These are phyloP conservation scores for Funneliformis caledonium DNA, from an alignment of 371 early-diverging fungal genomes.

Conservation along the genomic window DNA sequence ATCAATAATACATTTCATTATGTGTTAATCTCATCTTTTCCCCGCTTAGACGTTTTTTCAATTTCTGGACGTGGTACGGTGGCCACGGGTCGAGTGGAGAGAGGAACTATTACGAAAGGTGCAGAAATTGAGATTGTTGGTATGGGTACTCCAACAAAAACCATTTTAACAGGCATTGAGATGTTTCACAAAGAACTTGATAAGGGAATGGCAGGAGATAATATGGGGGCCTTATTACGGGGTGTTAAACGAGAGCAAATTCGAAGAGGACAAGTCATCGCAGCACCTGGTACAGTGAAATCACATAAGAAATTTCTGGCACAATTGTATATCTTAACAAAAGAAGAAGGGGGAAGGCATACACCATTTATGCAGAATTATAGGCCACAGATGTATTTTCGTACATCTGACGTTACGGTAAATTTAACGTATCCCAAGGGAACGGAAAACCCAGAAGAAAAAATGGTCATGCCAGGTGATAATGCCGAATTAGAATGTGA, in stretches of 20 bases:
- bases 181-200: conserved; percentile 99
- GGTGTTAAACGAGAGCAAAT: conserved; percentile 97
- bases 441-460: conserved; percentile 82
- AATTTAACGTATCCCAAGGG: conserved; percentile 84
- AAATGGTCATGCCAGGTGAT: conserved; percentile 99
- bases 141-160: conserved; percentile 86
- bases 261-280: conserved; percentile 93
- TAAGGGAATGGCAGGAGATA: conserved; percentile 97
- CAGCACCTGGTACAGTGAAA: conserved; percentile 89
- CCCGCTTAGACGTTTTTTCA: conserved; percentile 83
- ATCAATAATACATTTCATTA: neutral
- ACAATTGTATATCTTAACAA: conserved; percentile 92
- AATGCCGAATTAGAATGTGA: conserved; percentile 87
- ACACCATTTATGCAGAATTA: conserved; percentile 97
- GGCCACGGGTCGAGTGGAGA: conserved; percentile 97
- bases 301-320: conserved; percentile 93
- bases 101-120: conserved; percentile 94
- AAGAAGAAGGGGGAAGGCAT: conserved; percentile 99
- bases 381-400: conserved; percentile 94
- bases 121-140: conserved; percentile 97
- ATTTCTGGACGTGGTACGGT: conserved; percentile 99
- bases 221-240: conserved; percentile 96
- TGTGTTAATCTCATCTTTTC: neutral
- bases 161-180: conserved; percentile 94
- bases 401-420: conserved; percentile 94